Evolutionary conservation across 2,329 filamentous ascomycete species (phyloP), one percentile per base, ranked within the genome.

Genomic region (Fusarium cyanostomum): DNA sequence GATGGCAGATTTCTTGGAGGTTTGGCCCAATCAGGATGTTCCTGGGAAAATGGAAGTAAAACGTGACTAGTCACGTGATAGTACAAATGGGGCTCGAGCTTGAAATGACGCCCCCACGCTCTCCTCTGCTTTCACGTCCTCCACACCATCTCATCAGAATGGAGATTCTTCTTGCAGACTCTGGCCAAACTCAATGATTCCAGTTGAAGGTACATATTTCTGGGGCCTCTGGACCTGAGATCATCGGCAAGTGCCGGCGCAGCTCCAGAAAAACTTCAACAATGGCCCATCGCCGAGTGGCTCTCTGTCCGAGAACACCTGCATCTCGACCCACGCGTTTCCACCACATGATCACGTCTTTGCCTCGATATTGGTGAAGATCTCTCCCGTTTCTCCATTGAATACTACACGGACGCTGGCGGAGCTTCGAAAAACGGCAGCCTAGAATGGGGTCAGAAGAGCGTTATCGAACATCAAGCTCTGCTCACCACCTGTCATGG

Each of bases 61-160:
- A 56, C 68, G 68, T 71, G 67, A 64, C n/a, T 0, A 21, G 43
- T 70, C 69, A 71, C 69, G 69, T 71, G 69, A 1, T 0, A 1
- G 0, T n/a, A 2, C n/a, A n/a, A 21, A 16, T 30, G 6, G 15
- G 7, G 3, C 18, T 33, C 39, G 59, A 31, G 42, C n/a, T n/a
- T 34, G 7, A 26, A 16, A 21, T 8, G 35, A 15, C 9, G 30
- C 30, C 63, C 57, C 52, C 58, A 48, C 51, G n/a, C 52, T 41
- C 2, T 15, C 5, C 5, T 15, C 7, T 27, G 13, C 37, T 42
- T 49, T 38, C 48, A 52, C 49, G 10, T 33, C 30, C 64, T 65
- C 44, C 30, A 41, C 31, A 45, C 21, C 13, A 31, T 52, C 33
- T 21, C 11, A 45, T 59, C 51, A 21, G 21, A 21, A 46, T 45